Percentiles rank a stretch among this genome's conserved stretches.
Conservation (phyloP, 2,329 filamentous ascomycete species). For the Sphaerulina vaccinii region DNA sequence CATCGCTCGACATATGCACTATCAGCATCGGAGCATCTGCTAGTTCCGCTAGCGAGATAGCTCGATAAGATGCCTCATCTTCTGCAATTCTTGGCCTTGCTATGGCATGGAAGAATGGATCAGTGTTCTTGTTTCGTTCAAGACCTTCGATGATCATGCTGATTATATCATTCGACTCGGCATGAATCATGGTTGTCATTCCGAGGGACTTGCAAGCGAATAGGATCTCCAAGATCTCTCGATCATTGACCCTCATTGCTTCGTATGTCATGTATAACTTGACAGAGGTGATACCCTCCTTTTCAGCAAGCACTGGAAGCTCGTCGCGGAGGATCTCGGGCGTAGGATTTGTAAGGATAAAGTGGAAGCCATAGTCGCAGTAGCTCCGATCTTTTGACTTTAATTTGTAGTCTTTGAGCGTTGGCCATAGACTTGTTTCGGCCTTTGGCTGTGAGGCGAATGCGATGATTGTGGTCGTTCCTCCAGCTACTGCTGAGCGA, state of each 20-base stretch:
- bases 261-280: slow-evolving; percentile 58
- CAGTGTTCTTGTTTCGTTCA: slow-evolving; percentile 41
- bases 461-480: slow-evolving; percentile 58
- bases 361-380: slow-evolving; percentile 59
- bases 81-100: slow-evolving; percentile 49
- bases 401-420: slow-evolving; percentile 50
- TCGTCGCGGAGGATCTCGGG: slow-evolving; percentile 43
- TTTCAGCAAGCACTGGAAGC: slow-evolving; percentile 41
- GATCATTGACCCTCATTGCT: slow-evolving; percentile 51
- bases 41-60: slow-evolving; percentile 51
- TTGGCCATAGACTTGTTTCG: slow-evolving; percentile 47
- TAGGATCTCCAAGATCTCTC: slow-evolving; percentile 53
- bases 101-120: slow-evolving; percentile 49
- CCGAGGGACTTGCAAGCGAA: slow-evolving; percentile 47
- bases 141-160: slow-evolving; percentile 44
- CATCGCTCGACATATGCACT: slow-evolving; percentile 51
- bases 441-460: slow-evolving; percentile 57
- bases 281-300: slow-evolving; percentile 49
- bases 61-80: slow-evolving; percentile 52
- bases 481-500: slow-evolving; percentile 57
- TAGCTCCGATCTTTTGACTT: slow-evolving; percentile 49
- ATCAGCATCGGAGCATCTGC: slow-evolving; percentile 54
- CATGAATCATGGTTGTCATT: slow-evolving; percentile 53
- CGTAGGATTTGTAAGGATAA: slow-evolving; percentile 51
- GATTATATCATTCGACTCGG: slow-evolving; percentile 51